phyloP scores from a whole-genome alignment of 148 eudicot species.

The Silene conica region DNA sequence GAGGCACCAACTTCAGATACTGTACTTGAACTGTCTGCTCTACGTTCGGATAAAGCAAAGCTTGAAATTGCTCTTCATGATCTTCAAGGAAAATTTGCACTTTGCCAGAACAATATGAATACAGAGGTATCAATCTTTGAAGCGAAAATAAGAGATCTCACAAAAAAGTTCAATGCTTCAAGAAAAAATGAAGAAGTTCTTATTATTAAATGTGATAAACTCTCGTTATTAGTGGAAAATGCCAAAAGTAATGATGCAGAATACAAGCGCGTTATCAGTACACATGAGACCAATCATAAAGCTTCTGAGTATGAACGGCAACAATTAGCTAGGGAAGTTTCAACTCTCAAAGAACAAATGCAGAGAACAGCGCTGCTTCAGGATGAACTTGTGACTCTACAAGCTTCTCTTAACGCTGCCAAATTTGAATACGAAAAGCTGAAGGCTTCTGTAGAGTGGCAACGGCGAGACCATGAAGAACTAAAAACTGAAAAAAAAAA shows the following conservation, averaged over 20 bases:
- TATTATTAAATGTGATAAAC: constrained; percentile 50
- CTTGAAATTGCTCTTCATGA: constrained; percentile 54
- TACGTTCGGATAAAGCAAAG: constrained; percentile 51
- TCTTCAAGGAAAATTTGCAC: constrained; percentile 32
- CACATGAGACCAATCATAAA: constrained; percentile 60
- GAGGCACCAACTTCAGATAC: constrained; percentile 39
- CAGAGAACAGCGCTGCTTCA: constrained; percentile 48
- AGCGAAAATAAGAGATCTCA: constrained; percentile 44
- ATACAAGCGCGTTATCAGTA: constrained; percentile 34
- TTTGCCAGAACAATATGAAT: constrained; percentile 40
- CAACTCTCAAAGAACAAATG: constrained; percentile 55
- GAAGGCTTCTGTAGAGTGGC: constrained; percentile 41
- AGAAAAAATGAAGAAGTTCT: constrained; percentile 43
- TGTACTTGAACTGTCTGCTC: constrained; percentile 39
- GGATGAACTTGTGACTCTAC: constrained; percentile 50
- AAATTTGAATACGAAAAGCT: constrained; percentile 49
- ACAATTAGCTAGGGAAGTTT: constrained; percentile 55
- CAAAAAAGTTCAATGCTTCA: constrained; percentile 40
- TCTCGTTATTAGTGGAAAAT: constrained; percentile 36
- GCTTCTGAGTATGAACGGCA: constrained; percentile 58
- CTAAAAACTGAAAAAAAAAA: constrained; percentile 51
- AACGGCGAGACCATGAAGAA: constrained; percentile 42
- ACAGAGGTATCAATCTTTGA: constrained; percentile 42
- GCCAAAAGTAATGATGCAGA: constrained; percentile 52
- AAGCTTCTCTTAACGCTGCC: constrained; percentile 37